Conservation (phyloP, 1,139 yeast species). For the Candida freyschussii region DNA sequence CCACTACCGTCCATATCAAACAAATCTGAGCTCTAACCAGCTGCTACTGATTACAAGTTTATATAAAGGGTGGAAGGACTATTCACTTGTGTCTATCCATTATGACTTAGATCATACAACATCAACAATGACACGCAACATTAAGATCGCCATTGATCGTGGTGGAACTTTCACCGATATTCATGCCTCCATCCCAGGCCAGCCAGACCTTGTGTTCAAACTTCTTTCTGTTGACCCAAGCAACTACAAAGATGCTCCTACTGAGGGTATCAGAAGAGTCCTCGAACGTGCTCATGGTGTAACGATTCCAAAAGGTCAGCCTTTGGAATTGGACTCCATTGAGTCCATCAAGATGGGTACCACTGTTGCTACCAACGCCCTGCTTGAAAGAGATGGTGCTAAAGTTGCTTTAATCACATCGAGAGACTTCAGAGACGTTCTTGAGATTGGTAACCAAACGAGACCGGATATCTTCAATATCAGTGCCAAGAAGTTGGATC, state of each 20-base stretch:
- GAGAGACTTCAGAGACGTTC: constrained; percentile 57
- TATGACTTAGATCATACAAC: no score
- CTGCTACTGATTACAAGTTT: no score
- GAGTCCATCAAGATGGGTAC: constrained; percentile 73
- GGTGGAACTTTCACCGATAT: constrained; percentile 92
- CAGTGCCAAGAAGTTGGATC: constrained; percentile 52
- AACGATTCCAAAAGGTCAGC: constrained; percentile 45
- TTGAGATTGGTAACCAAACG: constrained; percentile 67
- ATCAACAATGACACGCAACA: constrained; percentile 20
- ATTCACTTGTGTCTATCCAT: no score
- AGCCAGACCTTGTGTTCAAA: constrained; percentile 52
- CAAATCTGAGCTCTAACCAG: no score
- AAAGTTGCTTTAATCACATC: constrained; percentile 59
- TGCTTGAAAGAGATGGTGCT: constrained; percentile 65
- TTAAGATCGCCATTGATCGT: constrained; percentile 44
- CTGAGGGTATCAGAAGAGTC: constrained; percentile 82
- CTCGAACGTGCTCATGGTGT: constrained; percentile 53
- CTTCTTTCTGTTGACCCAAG: constrained; percentile 80
- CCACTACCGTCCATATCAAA: no score
- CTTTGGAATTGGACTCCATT: constrained; percentile 43
- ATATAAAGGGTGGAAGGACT: no score
- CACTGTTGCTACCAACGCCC: constrained; percentile 72
- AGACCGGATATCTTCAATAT: constrained; percentile 54
- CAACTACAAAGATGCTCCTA: constrained; percentile 82
- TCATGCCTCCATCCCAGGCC: constrained; percentile 34